Conservation (phyloP, 208 protist genomes). For the Jaenimonas drosophilae region DNA sequence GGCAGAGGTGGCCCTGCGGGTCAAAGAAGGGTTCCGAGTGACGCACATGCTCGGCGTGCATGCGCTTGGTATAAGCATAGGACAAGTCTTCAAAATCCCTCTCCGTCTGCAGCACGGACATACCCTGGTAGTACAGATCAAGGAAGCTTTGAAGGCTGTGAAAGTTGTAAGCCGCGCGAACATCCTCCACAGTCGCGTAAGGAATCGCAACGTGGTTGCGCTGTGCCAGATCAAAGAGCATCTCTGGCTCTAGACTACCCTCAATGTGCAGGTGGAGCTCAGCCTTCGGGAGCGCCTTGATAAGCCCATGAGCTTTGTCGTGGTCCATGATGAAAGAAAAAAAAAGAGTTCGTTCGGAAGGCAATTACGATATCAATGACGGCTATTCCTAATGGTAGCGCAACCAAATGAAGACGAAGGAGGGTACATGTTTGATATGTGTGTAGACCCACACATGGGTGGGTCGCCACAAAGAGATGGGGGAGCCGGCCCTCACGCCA, state of each 20-base stretch:
- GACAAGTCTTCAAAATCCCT: slow-evolving; percentile 40
- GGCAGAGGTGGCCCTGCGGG: slow-evolving; percentile 30
- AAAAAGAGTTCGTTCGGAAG: no score
- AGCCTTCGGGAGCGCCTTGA: slow-evolving; percentile 32
- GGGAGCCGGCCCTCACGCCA: no score
- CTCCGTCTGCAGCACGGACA: slow-evolving; percentile 27
- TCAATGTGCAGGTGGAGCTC: slow-evolving; percentile 62
- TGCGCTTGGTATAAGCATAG: slow-evolving; percentile 27
- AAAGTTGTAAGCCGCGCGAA: slow-evolving; percentile 33
- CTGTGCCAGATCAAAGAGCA: slow-evolving; percentile 30
- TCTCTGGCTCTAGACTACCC: slow-evolving; percentile 36
- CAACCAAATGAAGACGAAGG: no score
- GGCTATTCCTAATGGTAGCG: no score
- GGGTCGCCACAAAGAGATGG: no score
- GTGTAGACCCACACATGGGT: no score
- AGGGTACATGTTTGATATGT: no score
- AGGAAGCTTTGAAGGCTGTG: slow-evolving; percentile 37
- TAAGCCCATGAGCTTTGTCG: no score
- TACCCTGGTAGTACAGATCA: slow-evolving; percentile 44
- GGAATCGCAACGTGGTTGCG: slow-evolving; percentile 21
- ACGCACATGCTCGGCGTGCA: slow-evolving; percentile 14
- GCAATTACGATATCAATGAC: no score
- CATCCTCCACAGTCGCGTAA: slow-evolving; percentile 29
- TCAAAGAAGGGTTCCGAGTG: slow-evolving; percentile 54
- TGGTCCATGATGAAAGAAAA: neutral